Evolutionary conservation across 2,329 filamentous ascomycete species (phyloP).

Genomic region (Calonectria multiphialidica): DNA sequence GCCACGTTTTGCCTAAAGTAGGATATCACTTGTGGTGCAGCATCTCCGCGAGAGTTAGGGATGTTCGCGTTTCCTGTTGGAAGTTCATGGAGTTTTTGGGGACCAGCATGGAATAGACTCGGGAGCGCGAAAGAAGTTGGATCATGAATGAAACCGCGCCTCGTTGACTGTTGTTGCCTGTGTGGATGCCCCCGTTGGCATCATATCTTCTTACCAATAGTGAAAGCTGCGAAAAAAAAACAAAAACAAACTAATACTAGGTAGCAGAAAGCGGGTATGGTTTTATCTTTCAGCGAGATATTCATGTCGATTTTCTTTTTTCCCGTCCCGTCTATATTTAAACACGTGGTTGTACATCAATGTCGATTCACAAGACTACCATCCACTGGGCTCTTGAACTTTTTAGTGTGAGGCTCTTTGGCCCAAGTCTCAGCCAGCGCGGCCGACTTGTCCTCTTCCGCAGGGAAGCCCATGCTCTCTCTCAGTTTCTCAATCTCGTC

Average conservation of each 20-base stretch:
- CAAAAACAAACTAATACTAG: constrained; percentile 27
- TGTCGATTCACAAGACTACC: constrained; percentile 61
- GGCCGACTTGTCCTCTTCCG: constrained; percentile 83
- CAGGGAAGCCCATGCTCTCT: constrained; percentile 74
- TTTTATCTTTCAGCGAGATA: constrained; percentile 25
- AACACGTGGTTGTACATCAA: constrained; percentile 31
- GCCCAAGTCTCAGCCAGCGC: constrained; percentile 87
- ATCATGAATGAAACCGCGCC: constrained; percentile 26
- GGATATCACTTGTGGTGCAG: background rate
- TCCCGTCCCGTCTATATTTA: constrained; percentile 17
- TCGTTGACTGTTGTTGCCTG: constrained; percentile 20
- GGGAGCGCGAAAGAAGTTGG: constrained; percentile 31
- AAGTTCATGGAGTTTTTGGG: constrained; percentile 39
- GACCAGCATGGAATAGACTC: constrained; percentile 39
- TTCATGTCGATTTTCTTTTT: background rate
- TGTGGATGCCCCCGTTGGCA: constrained; percentile 6
- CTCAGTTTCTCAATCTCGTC: constrained; percentile 85
- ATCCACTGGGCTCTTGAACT: constrained; percentile 66
- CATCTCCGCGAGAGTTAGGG: constrained; percentile 9
- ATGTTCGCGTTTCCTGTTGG: constrained; percentile 10
- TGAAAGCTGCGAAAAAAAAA: background rate
- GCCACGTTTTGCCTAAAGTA: background rate
- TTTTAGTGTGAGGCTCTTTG: constrained; percentile 60
- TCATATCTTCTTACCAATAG: constrained; percentile 3
- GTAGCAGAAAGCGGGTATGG: constrained; percentile 23